Evolutionary conservation across 352 stramenopile genomes (phyloP).

Genomic region (Pythium biforme): DNA sequence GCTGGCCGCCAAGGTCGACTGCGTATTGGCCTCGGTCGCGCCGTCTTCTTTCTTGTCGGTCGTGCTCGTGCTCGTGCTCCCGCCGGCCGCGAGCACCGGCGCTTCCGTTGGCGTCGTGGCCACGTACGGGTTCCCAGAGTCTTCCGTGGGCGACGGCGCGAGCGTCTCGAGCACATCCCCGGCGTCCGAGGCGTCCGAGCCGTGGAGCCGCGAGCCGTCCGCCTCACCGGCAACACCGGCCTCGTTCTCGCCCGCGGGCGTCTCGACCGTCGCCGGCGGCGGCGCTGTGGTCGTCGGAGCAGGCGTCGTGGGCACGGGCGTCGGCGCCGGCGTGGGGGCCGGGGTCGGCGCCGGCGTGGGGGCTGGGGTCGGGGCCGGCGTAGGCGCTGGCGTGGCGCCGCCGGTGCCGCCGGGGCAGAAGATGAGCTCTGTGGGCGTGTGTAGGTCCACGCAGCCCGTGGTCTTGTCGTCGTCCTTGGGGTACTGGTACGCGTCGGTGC

Average conservation of each 20-base stretch:
- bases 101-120: slow-evolving; percentile 5
- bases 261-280: neutral
- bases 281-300: neutral
- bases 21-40: slow-evolving; percentile 14
- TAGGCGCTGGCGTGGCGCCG: slow-evolving; percentile 19
- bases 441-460: slow-evolving; percentile 38
- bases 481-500: slow-evolving; percentile 64
- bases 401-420: slow-evolving; percentile 44
- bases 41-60: slow-evolving; percentile 3
- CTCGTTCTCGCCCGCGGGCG: slow-evolving; percentile 1
- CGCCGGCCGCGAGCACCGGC: neutral
- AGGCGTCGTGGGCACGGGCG: slow-evolving; percentile 4
- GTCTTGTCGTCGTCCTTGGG: slow-evolving; percentile 74
- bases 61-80: neutral
- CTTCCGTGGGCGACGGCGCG: neutral
- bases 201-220: neutral
- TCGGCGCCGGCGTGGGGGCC: slow-evolving; percentile 19
- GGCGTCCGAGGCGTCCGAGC: neutral
- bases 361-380: slow-evolving; percentile 19
- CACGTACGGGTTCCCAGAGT: slow-evolving; percentile 11
- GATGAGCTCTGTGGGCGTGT: slow-evolving; percentile 40
- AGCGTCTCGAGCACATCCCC: neutral
- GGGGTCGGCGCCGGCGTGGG: slow-evolving; percentile 8
- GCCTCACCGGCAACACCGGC: neutral
- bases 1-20: neutral